Percentiles rank a stretch among this genome's conserved stretches.
Evolutionary conservation across 345 rosid species (phyloP).

Genomic region (Fremontodendron californicum): DNA sequence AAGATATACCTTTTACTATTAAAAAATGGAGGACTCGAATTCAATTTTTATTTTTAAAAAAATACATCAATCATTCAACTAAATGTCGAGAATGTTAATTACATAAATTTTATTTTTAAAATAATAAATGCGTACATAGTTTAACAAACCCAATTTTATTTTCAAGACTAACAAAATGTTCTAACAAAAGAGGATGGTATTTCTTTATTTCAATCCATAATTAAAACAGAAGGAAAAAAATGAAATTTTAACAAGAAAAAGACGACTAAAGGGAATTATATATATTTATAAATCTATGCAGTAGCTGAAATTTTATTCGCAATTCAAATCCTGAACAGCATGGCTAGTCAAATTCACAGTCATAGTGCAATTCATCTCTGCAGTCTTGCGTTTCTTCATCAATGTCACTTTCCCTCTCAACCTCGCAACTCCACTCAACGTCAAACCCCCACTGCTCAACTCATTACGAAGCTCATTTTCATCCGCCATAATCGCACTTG

Average conservation of each 20-base stretch:
- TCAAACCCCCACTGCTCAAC: conserved; percentile 30
- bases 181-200: background rate
- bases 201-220: too few species aligned
- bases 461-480: conserved; percentile 19
- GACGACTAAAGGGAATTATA: too few species aligned
- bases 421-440: conserved; percentile 21
- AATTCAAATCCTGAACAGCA: conserved; percentile 21
- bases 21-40: too few species aligned
- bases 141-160: background rate
- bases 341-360: conserved; percentile 25
- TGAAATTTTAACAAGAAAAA: too few species aligned
- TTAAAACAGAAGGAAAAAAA: too few species aligned
- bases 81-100: too few species aligned
- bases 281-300: background rate
- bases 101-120: too few species aligned
- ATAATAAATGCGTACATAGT: too few species aligned
- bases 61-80: too few species aligned
- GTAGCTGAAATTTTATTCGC: conserved; percentile 8
- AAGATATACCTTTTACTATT: too few species aligned
- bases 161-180: background rate
- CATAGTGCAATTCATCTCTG: conserved; percentile 38
- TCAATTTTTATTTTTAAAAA: too few species aligned
- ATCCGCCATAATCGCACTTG: background rate
- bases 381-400: conserved; percentile 30
- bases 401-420: conserved; percentile 36